phyloP scores from a whole-genome alignment of 768 basidiomycete genomes.

The Leucocoprinus birnbaumii region DNA sequence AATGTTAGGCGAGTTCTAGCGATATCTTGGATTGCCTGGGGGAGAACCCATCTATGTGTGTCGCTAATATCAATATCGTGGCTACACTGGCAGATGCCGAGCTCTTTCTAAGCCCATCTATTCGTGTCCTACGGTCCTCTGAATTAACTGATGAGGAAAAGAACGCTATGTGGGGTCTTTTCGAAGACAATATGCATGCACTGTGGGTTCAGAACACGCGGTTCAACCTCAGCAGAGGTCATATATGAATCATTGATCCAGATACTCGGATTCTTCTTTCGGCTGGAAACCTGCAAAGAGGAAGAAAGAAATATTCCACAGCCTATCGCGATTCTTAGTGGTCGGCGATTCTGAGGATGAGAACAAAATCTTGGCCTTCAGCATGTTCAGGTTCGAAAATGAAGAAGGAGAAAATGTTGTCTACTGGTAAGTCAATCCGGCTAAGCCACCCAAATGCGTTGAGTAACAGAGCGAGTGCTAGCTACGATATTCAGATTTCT shows the following conservation, averaged over 20 bases:
- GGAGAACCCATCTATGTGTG: slow-evolving; percentile 1
- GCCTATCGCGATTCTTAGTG: slow-evolving; percentile 58
- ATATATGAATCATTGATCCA: slow-evolving; percentile 20
- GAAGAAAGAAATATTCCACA: slow-evolving; percentile 56
- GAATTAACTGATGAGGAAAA: slow-evolving; percentile 32
- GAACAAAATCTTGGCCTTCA: slow-evolving; percentile 31
- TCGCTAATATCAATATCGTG: neutral
- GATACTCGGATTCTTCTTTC: slow-evolving; percentile 55
- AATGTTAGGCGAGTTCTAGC: slow-evolving; percentile 7
- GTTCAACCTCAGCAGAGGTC: neutral
- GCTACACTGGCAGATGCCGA: neutral
- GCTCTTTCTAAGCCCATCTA: neutral
- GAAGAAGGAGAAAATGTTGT: slow-evolving; percentile 59
- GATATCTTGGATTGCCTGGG: slow-evolving; percentile 9
- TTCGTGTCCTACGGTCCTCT: slow-evolving; percentile 17
- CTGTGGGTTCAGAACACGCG: slow-evolving; percentile 27
- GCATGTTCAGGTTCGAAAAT: slow-evolving; percentile 72
- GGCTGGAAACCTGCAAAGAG: slow-evolving; percentile 65
- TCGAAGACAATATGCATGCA: slow-evolving; percentile 57
- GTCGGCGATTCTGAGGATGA: slow-evolving; percentile 18
- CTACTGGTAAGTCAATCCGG: slow-evolving; percentile 62
- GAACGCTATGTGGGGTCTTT: slow-evolving; percentile 46
- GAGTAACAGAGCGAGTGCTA: slow-evolving; percentile 24
- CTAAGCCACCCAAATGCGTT: neutral
- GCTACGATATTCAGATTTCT: slow-evolving; percentile 77